Base-by-base conservation (phyloP, 2,329 filamentous ascomycete species). In the Pseudogymnoascus sp. region DNA sequence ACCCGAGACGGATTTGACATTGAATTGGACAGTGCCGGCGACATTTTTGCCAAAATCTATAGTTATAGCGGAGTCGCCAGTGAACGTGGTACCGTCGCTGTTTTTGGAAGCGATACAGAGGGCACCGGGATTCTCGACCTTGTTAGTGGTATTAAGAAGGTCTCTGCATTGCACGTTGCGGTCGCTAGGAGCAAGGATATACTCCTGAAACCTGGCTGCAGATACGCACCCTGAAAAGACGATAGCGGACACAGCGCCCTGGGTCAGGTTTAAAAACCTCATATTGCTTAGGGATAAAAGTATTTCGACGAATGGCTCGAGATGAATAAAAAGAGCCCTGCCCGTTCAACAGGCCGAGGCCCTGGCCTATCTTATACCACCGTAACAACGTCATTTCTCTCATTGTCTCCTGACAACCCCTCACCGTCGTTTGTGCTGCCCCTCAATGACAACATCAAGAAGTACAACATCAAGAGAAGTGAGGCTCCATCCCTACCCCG, bases 31-130 rank as follows among this genome's bases (percentile, higher is more conserved):
- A 2, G 72, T 63, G 23, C 74, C 73, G 0, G 67, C 74, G 9
- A 75, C 69, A 48, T 75, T 75, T 57, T 70, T 71, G 12, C 68
- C 68, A 62, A 72, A 75, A 58, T 76, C 74, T 15, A 71, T 70
- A 0, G 72, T 74, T 5, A 74, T 68, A 1, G 72, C 71, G 3
- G 74, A 74, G 6, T 60, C 57, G 15, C 66, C 69, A n/a, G 61
- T 38, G 37, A 71, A 67, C 8, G 59, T 61, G 3, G 45, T 52
- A 3, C 45, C 45, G 10, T 52, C 45, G 61, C 26, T 9, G 34
- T 38, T 57, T 18, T 21, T 5, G 12, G 23, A 30, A 33, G 45
- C 8, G n/a, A 30, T 57, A 9, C 35, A 48, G 33, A 65, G 35
- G 3, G 61, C 64, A 19, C 58, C 34, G 10, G 64, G 59, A 33